Base-by-base conservation (phyloP, 2,329 filamentous ascomycete genomes). In the Claviceps lovelessii region DNA sequence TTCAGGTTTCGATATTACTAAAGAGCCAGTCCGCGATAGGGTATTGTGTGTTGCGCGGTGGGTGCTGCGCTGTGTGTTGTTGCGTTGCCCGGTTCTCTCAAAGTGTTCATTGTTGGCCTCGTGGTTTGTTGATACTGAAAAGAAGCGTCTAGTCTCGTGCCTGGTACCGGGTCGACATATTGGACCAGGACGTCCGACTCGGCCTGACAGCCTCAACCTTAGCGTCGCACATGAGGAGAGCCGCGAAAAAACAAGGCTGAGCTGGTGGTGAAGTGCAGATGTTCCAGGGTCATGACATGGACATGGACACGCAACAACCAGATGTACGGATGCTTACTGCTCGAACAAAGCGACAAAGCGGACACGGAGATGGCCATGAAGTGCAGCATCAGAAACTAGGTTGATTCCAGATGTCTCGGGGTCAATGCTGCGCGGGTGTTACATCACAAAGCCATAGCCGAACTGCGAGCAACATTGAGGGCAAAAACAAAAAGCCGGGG, bases 161-260 rank as follows among this genome's bases (percentile, higher is more conserved):
- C 39, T 41, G 39, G 39, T 8, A 28, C 42, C 42, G 9, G 23
- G 42, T 19, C 41, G 19, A 44, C 7, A 6, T 23, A 23, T 44
- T n/a, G 41, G 19, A 44, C 37, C 31, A 33, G 4, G 31, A 33
- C 31, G 11, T 5, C 42, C 3, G n/a, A 23, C 3, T 19, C 7
- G 9, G 7, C 42, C 42, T 23, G 10, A 23, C 42, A 23, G n/a
- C 42, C 42, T 44, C 11, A 9, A 28, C 8, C n/a, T 37, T 41
- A 47, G 51, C 41, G 53, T 55, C 49, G 54, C 28, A 53, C 31
- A 53, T 37, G 29, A 37, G 51, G 49, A 23, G 52, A 37, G 13
- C 29, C 31, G 51, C 19, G 46, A 49, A 10, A 33, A 55, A 29
- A 29, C 15, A 35, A 23, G 54, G 47, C 51, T 51, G 54, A 51